Percentiles rank a stretch among this genome's conserved stretches.
phyloP scores from a whole-genome alignment of 2,329 filamentous ascomycete genomes.

The Plectosphaerella sp. region DNA sequence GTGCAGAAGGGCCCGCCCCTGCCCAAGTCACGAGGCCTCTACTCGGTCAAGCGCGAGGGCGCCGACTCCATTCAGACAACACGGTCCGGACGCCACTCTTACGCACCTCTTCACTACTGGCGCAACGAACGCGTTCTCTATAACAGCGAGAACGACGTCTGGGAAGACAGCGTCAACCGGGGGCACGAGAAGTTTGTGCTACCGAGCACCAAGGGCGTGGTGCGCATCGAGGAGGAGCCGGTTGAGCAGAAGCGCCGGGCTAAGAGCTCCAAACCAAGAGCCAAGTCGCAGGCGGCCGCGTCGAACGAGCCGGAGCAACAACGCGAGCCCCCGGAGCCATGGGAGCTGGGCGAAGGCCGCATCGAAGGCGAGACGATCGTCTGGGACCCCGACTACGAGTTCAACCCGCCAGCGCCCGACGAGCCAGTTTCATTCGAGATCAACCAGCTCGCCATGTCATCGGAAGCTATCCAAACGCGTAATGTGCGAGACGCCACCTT shows the following conservation, averaged over 20 bases:
- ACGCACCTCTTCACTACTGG: conserved; percentile 81
- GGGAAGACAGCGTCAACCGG: conserved; percentile 12
- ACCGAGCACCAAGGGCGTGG: conserved; percentile 70
- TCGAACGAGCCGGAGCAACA: conserved; percentile 34
- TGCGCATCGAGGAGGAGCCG: conserved; percentile 64
- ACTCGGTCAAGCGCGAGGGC: conserved; percentile 45
- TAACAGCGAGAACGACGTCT: conserved; percentile 50
- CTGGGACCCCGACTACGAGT: conserved; percentile 58
- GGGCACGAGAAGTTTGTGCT: conserved; percentile 49
- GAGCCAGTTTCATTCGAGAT: conserved; percentile 50
- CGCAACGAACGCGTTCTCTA: conserved; percentile 75
- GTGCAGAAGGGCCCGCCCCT: conserved; percentile 52
- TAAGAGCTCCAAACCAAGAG: conserved; percentile 15
- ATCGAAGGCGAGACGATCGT: conserved; percentile 59
- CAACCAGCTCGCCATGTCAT: conserved; percentile 53
- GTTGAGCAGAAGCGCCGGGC: conserved; percentile 17
- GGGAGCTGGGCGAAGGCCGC: conserved; percentile 65
- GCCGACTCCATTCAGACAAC: conserved; percentile 53
- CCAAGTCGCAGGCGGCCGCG: conserved; percentile 18
- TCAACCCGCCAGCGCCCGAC: conserved; percentile 46
- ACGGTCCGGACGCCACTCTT: conserved; percentile 73
- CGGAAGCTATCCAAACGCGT: conserved; percentile 50
- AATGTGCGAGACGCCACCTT: conserved; percentile 67
- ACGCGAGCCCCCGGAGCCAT: conserved; percentile 57
- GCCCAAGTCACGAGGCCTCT: conserved; percentile 49